Evolutionary conservation across 1,139 yeast species (phyloP).

Genomic region (Protomyces inundatus): DNA sequence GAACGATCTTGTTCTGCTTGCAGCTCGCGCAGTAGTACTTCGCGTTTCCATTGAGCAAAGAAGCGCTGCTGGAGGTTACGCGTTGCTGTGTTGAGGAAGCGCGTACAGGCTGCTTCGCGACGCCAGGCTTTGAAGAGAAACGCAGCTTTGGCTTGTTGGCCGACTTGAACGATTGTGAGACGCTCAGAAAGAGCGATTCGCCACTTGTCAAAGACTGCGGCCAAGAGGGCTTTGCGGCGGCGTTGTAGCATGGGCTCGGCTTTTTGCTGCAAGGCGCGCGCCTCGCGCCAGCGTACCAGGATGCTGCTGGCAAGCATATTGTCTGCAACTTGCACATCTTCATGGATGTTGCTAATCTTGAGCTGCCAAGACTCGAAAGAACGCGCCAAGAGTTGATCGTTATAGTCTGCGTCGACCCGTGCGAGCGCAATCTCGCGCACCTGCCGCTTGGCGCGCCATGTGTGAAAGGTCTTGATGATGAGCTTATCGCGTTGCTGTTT

Average conservation of each 20-base stretch:
- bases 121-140: neutral
- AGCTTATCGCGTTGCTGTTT: neutral
- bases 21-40: neutral
- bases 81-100: neutral
- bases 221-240: neutral
- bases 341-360: neutral
- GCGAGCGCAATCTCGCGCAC: neutral
- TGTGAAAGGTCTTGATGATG: neutral
- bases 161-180: neutral
- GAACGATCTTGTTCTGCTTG: neutral
- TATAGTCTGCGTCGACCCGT: neutral
- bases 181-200: neutral
- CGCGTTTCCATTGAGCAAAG: neutral
- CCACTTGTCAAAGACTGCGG: neutral
- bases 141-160: neutral
- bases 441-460: neutral
- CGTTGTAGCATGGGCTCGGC: neutral
- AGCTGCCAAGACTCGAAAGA: neutral
- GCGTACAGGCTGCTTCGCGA: neutral
- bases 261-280: neutral
- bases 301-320: neutral
- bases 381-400: neutral
- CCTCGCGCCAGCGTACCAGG: neutral
- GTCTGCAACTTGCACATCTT: neutral
- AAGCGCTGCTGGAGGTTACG: neutral